These are phyloP conservation scores for Diatrype stigma DNA, from an alignment of 2,329 filamentous ascomycete species.

Conservation along the genomic window DNA sequence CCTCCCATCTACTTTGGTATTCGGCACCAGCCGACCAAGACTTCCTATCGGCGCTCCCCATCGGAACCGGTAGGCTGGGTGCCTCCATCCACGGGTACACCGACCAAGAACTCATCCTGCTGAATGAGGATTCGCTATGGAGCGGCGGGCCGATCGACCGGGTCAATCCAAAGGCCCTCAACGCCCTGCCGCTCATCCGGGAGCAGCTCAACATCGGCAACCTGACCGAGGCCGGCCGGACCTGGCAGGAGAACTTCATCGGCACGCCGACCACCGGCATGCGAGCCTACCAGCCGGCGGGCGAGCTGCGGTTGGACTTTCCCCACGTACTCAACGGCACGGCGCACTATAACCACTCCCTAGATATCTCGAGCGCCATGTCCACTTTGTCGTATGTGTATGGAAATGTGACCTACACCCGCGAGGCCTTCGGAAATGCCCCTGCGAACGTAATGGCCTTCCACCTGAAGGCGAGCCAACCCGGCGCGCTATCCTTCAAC, in stretches of 20 bases:
- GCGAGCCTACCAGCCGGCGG: slow-evolving; percentile 30
- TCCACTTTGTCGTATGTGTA: slow-evolving; percentile 30
- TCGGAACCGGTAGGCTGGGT: slow-evolving; percentile 34
- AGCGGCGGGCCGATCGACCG: slow-evolving; percentile 34
- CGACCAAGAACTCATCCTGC: slow-evolving; percentile 30
- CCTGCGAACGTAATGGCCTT: slow-evolving; percentile 32
- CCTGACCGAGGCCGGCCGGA: slow-evolving; percentile 31
- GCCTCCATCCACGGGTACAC: slow-evolving; percentile 36
- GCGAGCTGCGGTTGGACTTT: slow-evolving; percentile 27
- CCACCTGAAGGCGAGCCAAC: slow-evolving; percentile 5
- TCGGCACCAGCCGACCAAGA: not conserved
- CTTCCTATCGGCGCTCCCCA: slow-evolving; percentile 25
- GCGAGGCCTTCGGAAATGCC: slow-evolving; percentile 31
- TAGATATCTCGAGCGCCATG: slow-evolving; percentile 29
- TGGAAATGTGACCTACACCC: slow-evolving; percentile 20
- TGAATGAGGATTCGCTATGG: slow-evolving; percentile 39
- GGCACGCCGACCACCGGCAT: slow-evolving; percentile 30
- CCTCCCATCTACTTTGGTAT: not conserved
- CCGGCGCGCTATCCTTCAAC: slow-evolving; percentile 1
- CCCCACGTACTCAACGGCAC: slow-evolving; percentile 19
- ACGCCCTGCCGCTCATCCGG: slow-evolving; percentile 28
- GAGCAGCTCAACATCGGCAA: slow-evolving; percentile 29
- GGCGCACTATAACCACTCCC: slow-evolving; percentile 27
- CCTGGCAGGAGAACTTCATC: slow-evolving; percentile 30
- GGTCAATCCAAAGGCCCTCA: slow-evolving; percentile 26